These are phyloP conservation scores for Biscogniauxia mediterranea DNA, from an alignment of 2,329 filamentous ascomycete species.

Conservation along the genomic window DNA sequence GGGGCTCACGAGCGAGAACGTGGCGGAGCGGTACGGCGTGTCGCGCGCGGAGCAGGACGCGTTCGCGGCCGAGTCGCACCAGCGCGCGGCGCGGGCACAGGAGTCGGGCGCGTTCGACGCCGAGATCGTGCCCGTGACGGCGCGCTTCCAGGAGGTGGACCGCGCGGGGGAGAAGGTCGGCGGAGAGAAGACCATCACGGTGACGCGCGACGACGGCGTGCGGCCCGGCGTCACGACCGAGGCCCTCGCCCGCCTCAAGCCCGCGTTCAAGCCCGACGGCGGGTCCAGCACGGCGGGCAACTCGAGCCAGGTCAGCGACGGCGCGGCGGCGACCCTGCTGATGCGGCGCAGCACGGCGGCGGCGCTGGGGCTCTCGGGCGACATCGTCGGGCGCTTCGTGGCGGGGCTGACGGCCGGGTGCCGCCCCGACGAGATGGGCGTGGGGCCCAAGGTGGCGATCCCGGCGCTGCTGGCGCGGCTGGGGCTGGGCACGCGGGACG, in stretches of 20 bases:
- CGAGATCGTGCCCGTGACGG: constrained; percentile 80
- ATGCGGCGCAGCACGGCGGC: constrained; percentile 81
- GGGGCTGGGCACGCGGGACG: constrained; percentile 65
- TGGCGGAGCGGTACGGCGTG: constrained; percentile 74
- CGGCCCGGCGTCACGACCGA: constrained; percentile 65
- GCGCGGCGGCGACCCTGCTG: constrained; percentile 78
- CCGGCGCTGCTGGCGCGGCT: constrained; percentile 73
- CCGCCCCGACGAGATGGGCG: constrained; percentile 88
- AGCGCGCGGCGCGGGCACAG: constrained; percentile 69
- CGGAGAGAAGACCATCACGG: constrained; percentile 60
- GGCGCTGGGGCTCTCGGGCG: constrained; percentile 64
- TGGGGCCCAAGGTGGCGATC: constrained; percentile 84
- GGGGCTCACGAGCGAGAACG: constrained; percentile 88
- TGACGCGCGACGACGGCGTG: constrained; percentile 81
- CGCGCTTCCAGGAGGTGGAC: constrained; percentile 63
- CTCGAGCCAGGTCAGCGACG: constrained; percentile 81
- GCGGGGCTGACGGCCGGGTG: constrained; percentile 72
- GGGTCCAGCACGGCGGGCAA: constrained; percentile 86
- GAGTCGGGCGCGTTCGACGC: constrained; percentile 66
- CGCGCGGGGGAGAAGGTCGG: constrained; percentile 57
- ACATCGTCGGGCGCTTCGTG: constrained; percentile 81
- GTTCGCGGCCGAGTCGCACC: constrained; percentile 74
- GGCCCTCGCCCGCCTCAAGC: constrained; percentile 76
- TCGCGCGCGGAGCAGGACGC: constrained; percentile 75
- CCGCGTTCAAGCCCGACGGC: constrained; percentile 75